Base-by-base conservation (phyloP, 768 basidiomycete genomes). In the Dacryopinax spathularia region DNA sequence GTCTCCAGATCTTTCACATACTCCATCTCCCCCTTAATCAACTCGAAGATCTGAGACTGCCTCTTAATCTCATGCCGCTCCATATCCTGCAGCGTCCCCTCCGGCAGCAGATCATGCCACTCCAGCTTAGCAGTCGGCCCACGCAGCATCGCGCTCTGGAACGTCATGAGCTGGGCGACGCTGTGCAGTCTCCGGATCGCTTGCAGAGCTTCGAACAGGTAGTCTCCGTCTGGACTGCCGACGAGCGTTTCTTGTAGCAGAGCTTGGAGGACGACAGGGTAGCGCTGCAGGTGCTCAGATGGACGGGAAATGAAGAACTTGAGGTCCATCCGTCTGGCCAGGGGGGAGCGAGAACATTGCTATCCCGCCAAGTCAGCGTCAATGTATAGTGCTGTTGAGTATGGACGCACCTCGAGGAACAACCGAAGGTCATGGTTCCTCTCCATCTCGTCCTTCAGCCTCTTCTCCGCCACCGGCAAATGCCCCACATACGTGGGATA, bases 1-100 rank as follows among this genome's bases (percentile, higher is more conserved):
- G 86, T 88, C 73, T 92, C 89, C 64, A 96, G 74, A 77, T 96
- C 92, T 68, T 86, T 89, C 29, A 95, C 92, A 70, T 94, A 96
- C 29, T 85, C 84, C 91, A 95, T 95, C 73, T 96, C 92, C 66
- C 89, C 89, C 73, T 95, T 90, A 73, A 96, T 95, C 66, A 95
- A 73, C 76, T 96, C 92, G 70, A 94, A 96, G 60, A 95, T 92
- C 74, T 72, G 93, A 91, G 85, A 81, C 75, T 95, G 92, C 34
- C 91, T 82, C 72, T 91, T 91, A 20, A 81, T 77, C 70, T 91
- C 91, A 41, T 86, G 77, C 75, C 90, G 90, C 12, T 81, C 73
- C 65, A 93, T 78, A 1, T 68, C 72, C 68, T 81, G 79, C 60
- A 84, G 77, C 10, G 84, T 70, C 37, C 91, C 89, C 41, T 81